Conservation (phyloP, 805 yeast species). For the Cyberlindnera americana region DNA sequence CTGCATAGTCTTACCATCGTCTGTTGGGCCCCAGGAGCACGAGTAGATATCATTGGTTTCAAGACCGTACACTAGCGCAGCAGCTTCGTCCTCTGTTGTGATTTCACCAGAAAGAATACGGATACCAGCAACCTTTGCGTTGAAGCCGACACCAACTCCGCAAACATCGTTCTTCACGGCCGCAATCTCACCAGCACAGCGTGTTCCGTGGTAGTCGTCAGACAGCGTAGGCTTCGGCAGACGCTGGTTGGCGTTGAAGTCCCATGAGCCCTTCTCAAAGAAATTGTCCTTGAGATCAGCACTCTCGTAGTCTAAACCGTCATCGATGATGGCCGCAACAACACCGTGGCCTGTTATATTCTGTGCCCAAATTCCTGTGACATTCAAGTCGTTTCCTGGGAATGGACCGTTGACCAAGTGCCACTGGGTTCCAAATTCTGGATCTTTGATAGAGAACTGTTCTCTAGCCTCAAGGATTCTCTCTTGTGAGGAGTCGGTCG, state of each 20-base stretch:
- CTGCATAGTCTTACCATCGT: conserved; percentile 83
- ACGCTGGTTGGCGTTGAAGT: conserved; percentile 72
- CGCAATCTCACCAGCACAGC: conserved; percentile 98
- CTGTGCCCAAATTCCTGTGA: conserved; percentile 77
- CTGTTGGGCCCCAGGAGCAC: conserved; percentile 98
- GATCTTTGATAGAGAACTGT: conserved; percentile 69
- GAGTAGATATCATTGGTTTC: conserved; percentile 90
- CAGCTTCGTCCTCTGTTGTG: conserved; percentile 86
- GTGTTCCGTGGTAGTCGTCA: conserved; percentile 92
- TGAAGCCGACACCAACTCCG: conserved; percentile 96
- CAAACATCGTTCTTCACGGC: conserved; percentile 77
- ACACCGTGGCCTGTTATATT: conserved; percentile 79
- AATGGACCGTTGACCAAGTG: conserved; percentile 72
- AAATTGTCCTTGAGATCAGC: conserved; percentile 70
- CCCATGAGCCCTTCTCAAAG: conserved; percentile 83
- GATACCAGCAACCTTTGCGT: conserved; percentile 82
- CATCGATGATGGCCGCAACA: conserved; percentile 88
- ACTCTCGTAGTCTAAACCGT: conserved; percentile 83
- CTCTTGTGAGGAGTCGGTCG: conserved; percentile 49
- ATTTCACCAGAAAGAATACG: conserved; percentile 81
- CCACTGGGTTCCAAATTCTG: conserved; percentile 85
- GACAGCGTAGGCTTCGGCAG: conserved; percentile 75
- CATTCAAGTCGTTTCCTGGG: conserved; percentile 85
- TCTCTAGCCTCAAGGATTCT: conserved; percentile 45
- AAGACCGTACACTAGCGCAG: conserved; percentile 74